Evolutionary conservation across 2,329 filamentous ascomycete species (phyloP).

Genomic region (Aspergillus hiratsukae): DNA sequence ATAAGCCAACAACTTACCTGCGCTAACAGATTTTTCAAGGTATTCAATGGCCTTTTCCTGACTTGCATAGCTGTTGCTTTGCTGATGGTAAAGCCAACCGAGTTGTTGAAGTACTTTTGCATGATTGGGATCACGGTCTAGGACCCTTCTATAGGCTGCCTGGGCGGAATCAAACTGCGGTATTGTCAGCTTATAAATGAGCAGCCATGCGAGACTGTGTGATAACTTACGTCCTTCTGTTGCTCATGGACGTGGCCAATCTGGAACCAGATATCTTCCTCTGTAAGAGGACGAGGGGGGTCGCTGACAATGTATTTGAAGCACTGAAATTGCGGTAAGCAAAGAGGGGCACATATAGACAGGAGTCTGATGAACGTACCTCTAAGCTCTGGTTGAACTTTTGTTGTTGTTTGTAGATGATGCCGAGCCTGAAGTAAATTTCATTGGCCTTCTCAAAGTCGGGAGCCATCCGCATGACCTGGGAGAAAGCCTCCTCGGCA

Average conservation of each 20-base stretch:
- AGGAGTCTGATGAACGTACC: conserved; percentile 48
- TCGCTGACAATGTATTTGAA: conserved; percentile 97
- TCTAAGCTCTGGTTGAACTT: conserved; percentile 91
- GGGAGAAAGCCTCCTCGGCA: conserved; percentile 94
- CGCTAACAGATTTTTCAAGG: conserved; percentile 89
- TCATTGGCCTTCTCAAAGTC: conserved; percentile 98
- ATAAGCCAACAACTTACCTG: conserved; percentile 58
- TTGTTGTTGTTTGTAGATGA: conserved; percentile 98
- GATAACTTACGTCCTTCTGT: conserved; percentile 84
- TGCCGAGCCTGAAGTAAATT: conserved; percentile 97
- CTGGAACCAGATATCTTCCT: conserved; percentile 99
- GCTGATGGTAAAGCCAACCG: conserved; percentile 95
- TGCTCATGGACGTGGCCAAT: conserved; percentile 98
- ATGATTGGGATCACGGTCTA: conserved; percentile 91
- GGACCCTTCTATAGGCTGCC: conserved; percentile 82
- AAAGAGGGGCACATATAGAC: neutral
- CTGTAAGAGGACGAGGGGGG: conserved; percentile 84
- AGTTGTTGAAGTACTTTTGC: conserved; percentile 97
- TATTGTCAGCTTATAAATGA: conserved; percentile 20
- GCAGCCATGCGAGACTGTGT: neutral
- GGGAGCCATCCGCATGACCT: conserved; percentile 98
- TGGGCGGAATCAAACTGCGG: conserved; percentile 89
- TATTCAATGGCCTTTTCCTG: conserved; percentile 97
- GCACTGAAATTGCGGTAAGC: conserved; percentile 56
- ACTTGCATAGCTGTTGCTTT: conserved; percentile 83